These are phyloP conservation scores for Chytridium lagenaria DNA, from an alignment of 371 early-diverging fungal genomes.

Conservation along the genomic window DNA sequence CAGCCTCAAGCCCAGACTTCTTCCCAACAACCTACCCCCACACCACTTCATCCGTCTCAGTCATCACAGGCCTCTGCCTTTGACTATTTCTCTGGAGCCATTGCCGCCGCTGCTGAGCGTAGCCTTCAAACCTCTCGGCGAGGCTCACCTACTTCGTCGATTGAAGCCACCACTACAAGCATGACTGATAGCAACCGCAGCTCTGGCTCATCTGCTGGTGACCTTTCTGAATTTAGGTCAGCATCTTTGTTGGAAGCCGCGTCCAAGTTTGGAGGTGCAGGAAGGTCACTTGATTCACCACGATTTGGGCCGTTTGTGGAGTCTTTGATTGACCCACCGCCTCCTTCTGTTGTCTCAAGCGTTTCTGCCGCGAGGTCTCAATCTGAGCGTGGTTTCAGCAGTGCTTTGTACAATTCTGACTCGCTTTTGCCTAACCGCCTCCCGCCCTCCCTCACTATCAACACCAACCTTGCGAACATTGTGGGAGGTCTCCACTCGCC, in stretches of 20 bases:
- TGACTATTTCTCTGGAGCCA: not conserved
- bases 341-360: not conserved
- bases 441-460: slow-evolving; percentile 54
- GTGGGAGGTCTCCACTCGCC: slow-evolving; percentile 20
- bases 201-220: not conserved
- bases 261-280: not conserved
- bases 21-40: not conserved
- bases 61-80: not conserved
- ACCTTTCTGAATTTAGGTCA: not conserved
- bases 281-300: not conserved
- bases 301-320: not conserved
- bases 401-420: slow-evolving; percentile 61
- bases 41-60: not conserved
- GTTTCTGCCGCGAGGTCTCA: not conserved
- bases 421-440: slow-evolving; percentile 52
- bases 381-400: slow-evolving; percentile 61
- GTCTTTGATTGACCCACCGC: slow-evolving; percentile 7
- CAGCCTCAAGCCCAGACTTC: not conserved
- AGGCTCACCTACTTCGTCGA: slow-evolving; percentile 11
- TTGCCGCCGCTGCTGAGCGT: not conserved
- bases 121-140: slow-evolving; percentile 13
- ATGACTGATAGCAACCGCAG: not conserved
- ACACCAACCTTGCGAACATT: slow-evolving; percentile 23
- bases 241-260: not conserved
- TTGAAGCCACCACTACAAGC: slow-evolving; percentile 15